Percentiles rank a stretch among this genome's conserved stretches.
Evolutionary conservation across 179 eudicot genomes (phyloP).

Genomic region (Pouteria campechiana): DNA sequence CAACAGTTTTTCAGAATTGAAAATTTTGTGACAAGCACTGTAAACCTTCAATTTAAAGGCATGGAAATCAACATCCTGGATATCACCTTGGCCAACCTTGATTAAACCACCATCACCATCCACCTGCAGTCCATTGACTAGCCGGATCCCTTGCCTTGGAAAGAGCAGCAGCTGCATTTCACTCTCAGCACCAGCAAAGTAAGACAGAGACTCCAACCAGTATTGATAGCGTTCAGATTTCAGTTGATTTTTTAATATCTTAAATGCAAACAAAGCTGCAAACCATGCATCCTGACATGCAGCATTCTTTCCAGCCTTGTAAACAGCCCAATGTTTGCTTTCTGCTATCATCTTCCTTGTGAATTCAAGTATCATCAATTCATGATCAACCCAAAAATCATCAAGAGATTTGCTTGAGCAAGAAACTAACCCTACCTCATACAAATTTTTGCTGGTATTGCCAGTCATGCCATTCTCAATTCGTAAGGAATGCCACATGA

Average conservation of each 20-base stretch:
- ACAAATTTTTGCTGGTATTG: conserved; percentile 4
- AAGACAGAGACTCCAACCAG: conserved; percentile 61
- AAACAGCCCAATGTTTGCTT: conserved; percentile 60
- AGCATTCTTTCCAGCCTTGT: conserved; percentile 63
- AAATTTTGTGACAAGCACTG: conserved; percentile 22
- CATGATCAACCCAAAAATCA: conserved; percentile 18
- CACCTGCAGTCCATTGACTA: conserved; percentile 3
- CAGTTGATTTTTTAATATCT: conserved; percentile 27
- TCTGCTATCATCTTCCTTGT: conserved; percentile 34
- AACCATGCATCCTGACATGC: conserved; percentile 60
- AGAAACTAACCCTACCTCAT: too few relatives aligned
- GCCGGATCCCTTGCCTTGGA: conserved; percentile 11
- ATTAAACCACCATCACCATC: conserved; percentile 1
- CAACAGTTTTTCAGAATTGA: conserved; percentile 35
- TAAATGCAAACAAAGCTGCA: conserved; percentile 49
- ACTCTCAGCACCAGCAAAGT: conserved; percentile 42
- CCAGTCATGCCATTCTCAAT: conserved; percentile 9
- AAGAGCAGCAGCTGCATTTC: conserved; percentile 26
- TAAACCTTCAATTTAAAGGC: conserved; percentile 24
- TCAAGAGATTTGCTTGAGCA: conserved; percentile 14
- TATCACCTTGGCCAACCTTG: not conserved
- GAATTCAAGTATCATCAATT: conserved; percentile 21
- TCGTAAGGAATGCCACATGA: conserved; percentile 9
- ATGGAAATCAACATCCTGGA: conserved; percentile 5
- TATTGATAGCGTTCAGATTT: conserved; percentile 27